Conservation (phyloP, 2,329 filamentous ascomycete species). For the Xylariaceae sp. region DNA sequence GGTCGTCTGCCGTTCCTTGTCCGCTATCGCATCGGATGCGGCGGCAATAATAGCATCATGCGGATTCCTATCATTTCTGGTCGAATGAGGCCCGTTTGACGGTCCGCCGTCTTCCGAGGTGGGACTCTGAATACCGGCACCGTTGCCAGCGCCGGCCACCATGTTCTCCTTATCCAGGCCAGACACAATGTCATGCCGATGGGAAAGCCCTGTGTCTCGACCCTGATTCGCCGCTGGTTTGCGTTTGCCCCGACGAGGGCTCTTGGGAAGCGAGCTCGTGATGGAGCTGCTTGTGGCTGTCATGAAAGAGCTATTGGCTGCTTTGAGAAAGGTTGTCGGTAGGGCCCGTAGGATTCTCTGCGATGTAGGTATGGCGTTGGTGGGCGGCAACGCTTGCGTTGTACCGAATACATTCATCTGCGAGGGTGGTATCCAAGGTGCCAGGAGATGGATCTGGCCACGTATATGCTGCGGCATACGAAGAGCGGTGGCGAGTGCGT, state of each 20-base stretch:
- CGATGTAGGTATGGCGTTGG: constrained; percentile 82
- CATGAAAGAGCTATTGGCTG: constrained; percentile 95
- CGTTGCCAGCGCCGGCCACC: constrained; percentile 28
- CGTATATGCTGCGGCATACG: constrained; percentile 95
- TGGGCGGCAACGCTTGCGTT: constrained; percentile 70
- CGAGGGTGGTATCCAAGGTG: constrained; percentile 95
- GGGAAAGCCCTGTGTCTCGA: constrained; percentile 33
- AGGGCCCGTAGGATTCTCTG: constrained; percentile 87
- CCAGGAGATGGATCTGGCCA: constrained; percentile 87
- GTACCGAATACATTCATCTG: constrained; percentile 77
- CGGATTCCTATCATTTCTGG: constrained; percentile 27
- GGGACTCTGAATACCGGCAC: constrained; percentile 27
- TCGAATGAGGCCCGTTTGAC: constrained; percentile 35
- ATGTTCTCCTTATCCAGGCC: constrained; percentile 51
- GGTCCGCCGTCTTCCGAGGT: constrained; percentile 48
- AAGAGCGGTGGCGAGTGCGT: constrained; percentile 88
- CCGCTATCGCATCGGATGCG: constrained; percentile 58
- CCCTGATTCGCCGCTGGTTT: constrained; percentile 39
- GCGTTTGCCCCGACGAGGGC: constrained; percentile 56
- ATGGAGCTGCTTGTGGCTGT: constrained; percentile 83
- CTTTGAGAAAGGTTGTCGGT: constrained; percentile 85
- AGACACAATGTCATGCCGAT: constrained; percentile 35
- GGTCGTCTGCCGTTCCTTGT: constrained; percentile 66
- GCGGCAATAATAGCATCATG: constrained; percentile 42
- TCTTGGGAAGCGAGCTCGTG: constrained; percentile 70